Evolutionary conservation across 1,284 basidiomycete genomes (phyloP).

Genomic region (Chondrostereum purpureum): DNA sequence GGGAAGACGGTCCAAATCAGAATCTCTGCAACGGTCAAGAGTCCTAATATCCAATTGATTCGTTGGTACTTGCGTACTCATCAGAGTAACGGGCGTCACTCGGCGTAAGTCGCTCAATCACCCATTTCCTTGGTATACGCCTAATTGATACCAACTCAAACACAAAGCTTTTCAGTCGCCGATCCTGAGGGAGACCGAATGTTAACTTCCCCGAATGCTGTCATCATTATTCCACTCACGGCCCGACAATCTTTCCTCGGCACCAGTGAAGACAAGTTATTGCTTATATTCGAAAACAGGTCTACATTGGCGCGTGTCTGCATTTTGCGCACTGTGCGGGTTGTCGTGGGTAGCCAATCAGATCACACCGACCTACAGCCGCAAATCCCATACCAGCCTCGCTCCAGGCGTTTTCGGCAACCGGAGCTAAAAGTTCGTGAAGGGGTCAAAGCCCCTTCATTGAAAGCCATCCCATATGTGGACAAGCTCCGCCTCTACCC

Average conservation of each 20-base stretch:
- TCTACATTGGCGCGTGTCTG: constrained; percentile 33
- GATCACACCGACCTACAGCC: constrained; percentile 49
- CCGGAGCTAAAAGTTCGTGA: constrained; percentile 36
- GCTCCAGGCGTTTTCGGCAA: constrained; percentile 29
- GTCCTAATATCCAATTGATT: constrained; percentile 23
- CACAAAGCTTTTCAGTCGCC: constrained; percentile 24
- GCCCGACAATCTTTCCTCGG: constrained; percentile 36
- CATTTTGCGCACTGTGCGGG: constrained; percentile 35
- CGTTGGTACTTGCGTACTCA: constrained; percentile 29
- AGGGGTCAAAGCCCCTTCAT: constrained; percentile 38
- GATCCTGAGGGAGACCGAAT: constrained; percentile 12
- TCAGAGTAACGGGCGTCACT: constrained; percentile 19
- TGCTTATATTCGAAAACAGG: constrained; percentile 35
- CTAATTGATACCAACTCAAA: neutral
- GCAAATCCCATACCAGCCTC: constrained; percentile 44
- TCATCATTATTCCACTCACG: constrained; percentile 24
- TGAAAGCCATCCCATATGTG: constrained; percentile 35
- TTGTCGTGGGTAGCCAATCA: constrained; percentile 34
- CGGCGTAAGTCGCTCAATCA: constrained; percentile 25
- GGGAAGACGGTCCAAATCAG: constrained; percentile 18
- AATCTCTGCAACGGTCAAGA: constrained; percentile 25
- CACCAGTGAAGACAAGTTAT: constrained; percentile 39
- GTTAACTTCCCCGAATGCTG: constrained; percentile 21
- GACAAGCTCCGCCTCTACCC: constrained; percentile 30
- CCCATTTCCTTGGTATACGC: neutral